Base-by-base conservation (phyloP, 2,329 filamentous ascomycete genomes). In the Helotiales sp. region DNA sequence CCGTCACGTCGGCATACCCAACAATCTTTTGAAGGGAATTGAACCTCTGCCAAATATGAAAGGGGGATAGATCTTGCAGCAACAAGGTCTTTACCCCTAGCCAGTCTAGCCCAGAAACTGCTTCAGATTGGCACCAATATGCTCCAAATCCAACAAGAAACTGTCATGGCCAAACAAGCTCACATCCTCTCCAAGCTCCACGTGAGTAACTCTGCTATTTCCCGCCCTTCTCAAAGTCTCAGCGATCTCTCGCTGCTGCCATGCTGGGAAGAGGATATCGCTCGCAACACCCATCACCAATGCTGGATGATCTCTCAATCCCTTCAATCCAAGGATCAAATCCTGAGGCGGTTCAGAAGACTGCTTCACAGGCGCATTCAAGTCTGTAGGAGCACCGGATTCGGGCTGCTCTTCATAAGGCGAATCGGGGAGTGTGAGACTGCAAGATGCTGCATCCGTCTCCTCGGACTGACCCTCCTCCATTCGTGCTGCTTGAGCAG, bases 101-200 rank as follows among this genome's bases (percentile, higher is more conserved):
- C 20, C 30, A 64, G 1, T 15, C 73, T 62, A 95, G 0, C 85
- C 86, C 73, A 99, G 79, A 78, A 99, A 99, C 73, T 86, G 86
- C 74, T 88, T 89, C 55, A 99, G 82, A 59, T 89, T 92, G 0
- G 93, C 93, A 3, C 96, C 96, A 59, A 99, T 93, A 73, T 97
- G 91, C 81, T 97, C 89, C 65, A 98, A 80, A 80, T 99, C 96
- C 50, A 99, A 82, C 75, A 99, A 80, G 78, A 99, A 99, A 0
- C 95, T 98, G 77, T 99, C 96, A 76, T 99, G 96, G 0, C 96
- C 96, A 78, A 99, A 99, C 74, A 97, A 81, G 75, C 93, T 97
- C 79, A 96, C 88, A 80, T 98, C 93, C 81, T 98, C 93, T 37
- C 94, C 96, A 59, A 99, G 82, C 82, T 99, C 96, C 15, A 96